Base-by-base conservation (phyloP, 2,329 filamentous ascomycete genomes). In the Aspergillus pseudotamarii region DNA sequence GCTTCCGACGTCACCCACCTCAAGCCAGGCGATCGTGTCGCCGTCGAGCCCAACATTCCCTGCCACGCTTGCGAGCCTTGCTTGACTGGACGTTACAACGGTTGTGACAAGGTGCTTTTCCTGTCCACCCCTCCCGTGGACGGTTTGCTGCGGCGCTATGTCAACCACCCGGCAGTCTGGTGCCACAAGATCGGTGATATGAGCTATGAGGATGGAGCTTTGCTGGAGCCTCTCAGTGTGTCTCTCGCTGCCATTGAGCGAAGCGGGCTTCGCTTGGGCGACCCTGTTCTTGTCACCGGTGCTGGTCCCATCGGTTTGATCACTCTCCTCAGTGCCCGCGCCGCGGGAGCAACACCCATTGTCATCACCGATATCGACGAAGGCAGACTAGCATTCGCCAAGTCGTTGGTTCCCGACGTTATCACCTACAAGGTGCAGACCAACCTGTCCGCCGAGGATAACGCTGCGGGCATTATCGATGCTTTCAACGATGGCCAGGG, bases 341-440 rank as follows among this genome's bases (percentile, higher is more conserved):
- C 94, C 6, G 93, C 94, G 0, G 95, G 95, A 54, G 94, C 94
- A 9, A 92, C 91, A 68, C 94, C 94, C 19, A 86, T 98, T 66
- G 91, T 97, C 69, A 93, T 98, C 75, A 97, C 94, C 5, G 95
- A 98, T 78, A 96, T 98, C 72, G 93, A 97, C 73, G 90, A 93
- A 73, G 91, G 91, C 61, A 87, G 94, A 32, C 83, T 98, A 65
- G 85, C 85, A 58, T 97, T 97, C 74, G 94, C 95, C 58, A 92
- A 92, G 81, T 87, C 91, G 72, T 84, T 97, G 60, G 91, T 91
- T 62, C 93, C 94, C 3, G 86, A 87, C 50, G 92, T 92, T 54
- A 86, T 88, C 72, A 96, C 93, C 14, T 91, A 94, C 84, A 76
- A 78, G 67, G 78, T 81, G 26, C 70, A 81, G 73, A 71, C 73